These are phyloP conservation scores for Botrytis fabae DNA, from an alignment of 2,329 filamentous ascomycete species.

Conservation along the genomic window DNA sequence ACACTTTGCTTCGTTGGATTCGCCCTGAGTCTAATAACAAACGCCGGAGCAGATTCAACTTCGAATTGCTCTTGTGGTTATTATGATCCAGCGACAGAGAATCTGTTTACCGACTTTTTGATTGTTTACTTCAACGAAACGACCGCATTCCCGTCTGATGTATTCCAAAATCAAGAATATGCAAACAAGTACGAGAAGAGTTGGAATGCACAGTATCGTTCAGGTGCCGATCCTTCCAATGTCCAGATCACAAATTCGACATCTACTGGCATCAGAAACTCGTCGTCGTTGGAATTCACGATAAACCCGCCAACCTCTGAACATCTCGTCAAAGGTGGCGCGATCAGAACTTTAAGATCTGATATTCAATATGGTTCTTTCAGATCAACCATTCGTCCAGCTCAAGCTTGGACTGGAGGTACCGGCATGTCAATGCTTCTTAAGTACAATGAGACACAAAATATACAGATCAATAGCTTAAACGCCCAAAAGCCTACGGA, in stretches of 20 bases:
- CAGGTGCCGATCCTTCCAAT: conserved; percentile 46
- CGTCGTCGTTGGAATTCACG: conserved; percentile 11
- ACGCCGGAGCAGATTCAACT: conserved; percentile 28
- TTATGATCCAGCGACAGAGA: conserved; percentile 43
- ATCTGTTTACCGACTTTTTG: conserved; percentile 49
- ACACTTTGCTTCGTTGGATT: background rate
- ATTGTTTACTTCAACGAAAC: conserved; percentile 55
- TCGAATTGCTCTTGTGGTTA: conserved; percentile 48
- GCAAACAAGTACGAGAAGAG: conserved; percentile 48
- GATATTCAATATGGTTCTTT: conserved; percentile 53
- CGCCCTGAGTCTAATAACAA: background rate
- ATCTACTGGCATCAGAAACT: background rate
- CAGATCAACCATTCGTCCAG: conserved; percentile 45
- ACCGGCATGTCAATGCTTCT: conserved; percentile 49
- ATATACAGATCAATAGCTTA: conserved; percentile 47
- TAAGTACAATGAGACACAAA: conserved; percentile 48
- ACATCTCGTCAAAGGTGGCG: conserved; percentile 45
- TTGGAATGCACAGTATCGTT: conserved; percentile 48
- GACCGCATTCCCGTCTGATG: conserved; percentile 35
- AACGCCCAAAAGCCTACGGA: conserved; percentile 45
- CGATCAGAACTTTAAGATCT: conserved; percentile 45
- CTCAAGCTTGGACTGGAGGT: conserved; percentile 42
- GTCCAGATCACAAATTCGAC: conserved; percentile 12
- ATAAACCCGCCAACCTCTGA: conserved; percentile 22
- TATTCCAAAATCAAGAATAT: conserved; percentile 45